Evolutionary conservation across 768 basidiomycete genomes (phyloP), one percentile per base, ranked within the genome.

Genomic region (Hemileccinum impolitum): DNA sequence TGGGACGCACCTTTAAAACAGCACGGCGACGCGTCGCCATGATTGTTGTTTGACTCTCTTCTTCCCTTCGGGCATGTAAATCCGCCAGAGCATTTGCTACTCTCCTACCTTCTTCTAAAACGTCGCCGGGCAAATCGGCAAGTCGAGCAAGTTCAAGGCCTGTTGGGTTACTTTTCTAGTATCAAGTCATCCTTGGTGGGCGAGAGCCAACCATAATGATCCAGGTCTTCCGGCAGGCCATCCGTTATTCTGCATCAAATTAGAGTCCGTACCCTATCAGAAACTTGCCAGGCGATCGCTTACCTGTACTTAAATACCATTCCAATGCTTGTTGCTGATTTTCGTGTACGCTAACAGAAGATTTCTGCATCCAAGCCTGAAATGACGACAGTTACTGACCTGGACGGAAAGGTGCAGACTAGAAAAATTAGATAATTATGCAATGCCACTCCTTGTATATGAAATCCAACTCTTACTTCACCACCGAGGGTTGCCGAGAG

Each of bases 141-240:
- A 95, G 76, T 40, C 81, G 80, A 12, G 94, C 94, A 23, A 97
- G 78, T 57, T 96, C 89, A 11, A 99, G 72, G 3, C 95, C 94
- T 94, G 54, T 19, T n/a, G 31, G 32, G 31, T 31, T 14, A 17
- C 18, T 23, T 19, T 46, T 48, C 19, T n/a, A 55, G n/a, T 21
- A 47, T 4, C 7, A 17, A 14, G 15, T 34, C 14, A 4, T n/a
- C 8, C 19, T 46, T n/a, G 35, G 48, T 17, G 41, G 32, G 44
- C 19, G 50, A 36, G 23, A 53, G 54, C 55, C 39, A 46, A 89
- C 90, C 90, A 58, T 93, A 92, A 63, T 91, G 87, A n/a, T 73
- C 75, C 23, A 73, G 55, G 25, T 79, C 75, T 30, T 84, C 80
- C 0, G 80, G 75, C 1, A 75, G 71, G 3, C 90, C 90, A 59